Evolutionary conservation across 2,329 filamentous ascomycete species (phyloP).

Genomic region (Aureobasidium subglaciale): DNA sequence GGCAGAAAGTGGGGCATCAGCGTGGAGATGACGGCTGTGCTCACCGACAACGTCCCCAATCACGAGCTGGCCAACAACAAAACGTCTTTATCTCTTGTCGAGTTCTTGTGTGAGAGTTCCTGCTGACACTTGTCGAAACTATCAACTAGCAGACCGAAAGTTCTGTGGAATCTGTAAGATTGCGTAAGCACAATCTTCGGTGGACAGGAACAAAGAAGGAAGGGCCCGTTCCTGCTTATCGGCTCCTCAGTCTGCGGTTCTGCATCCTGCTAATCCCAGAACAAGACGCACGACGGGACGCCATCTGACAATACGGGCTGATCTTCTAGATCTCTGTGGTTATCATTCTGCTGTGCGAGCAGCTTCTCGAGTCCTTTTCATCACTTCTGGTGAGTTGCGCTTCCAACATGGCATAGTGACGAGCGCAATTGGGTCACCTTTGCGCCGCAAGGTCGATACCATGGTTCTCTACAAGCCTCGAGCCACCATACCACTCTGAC

Average conservation of each 20-base stretch:
- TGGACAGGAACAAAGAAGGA: constrained; percentile 6
- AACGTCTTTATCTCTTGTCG: constrained; percentile 2
- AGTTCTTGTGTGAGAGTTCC: neutral
- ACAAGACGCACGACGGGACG: neutral
- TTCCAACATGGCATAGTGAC: neutral
- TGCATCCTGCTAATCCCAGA: constrained; percentile 7
- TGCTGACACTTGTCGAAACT: neutral
- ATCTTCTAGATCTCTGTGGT: neutral
- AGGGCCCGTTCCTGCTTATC: constrained; percentile 11
- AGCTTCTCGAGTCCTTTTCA: neutral
- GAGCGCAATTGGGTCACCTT: neutral
- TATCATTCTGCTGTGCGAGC: constrained; percentile 9
- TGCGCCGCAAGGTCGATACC: neutral
- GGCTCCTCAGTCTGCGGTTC: constrained; percentile 14
- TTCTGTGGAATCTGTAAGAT: neutral
- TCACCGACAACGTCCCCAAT: constrained; percentile 11
- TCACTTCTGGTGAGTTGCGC: neutral
- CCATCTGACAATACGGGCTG: constrained; percentile 4
- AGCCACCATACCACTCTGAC: neutral
- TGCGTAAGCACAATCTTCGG: constrained; percentile 4
- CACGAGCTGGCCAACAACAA: constrained; percentile 4
- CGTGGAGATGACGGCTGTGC: constrained; percentile 10
- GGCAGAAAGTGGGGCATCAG: constrained; percentile 8
- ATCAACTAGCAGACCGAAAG: neutral
- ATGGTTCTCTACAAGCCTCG: neutral